A percentile compares a stretch with the other conserved stretches of the same genome.
Conservation (phyloP, 495 filamentous ascomycete genomes). For the Penicillium simplicissimum region DNA sequence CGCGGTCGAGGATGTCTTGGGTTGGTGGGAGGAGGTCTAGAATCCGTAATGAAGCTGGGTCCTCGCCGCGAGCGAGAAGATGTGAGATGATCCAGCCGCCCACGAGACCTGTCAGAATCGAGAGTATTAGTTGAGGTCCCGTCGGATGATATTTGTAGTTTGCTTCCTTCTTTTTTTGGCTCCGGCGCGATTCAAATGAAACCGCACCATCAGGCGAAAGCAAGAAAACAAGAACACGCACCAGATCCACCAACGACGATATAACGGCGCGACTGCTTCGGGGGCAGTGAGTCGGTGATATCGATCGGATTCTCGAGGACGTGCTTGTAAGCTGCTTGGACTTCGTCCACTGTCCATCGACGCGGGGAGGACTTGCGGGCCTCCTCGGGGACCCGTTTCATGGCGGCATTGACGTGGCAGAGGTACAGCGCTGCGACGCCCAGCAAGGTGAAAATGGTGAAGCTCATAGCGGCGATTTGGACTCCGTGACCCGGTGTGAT, state of each 20-base stretch:
- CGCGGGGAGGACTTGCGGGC: slow-evolving; percentile 42
- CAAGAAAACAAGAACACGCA: slow-evolving; percentile 32
- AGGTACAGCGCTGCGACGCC: slow-evolving; percentile 45
- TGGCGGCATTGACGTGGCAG: slow-evolving; percentile 51
- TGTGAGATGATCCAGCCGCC: slow-evolving; percentile 57
- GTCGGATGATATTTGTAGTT: background rate
- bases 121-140: background rate
- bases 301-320: slow-evolving; percentile 47
- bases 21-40: slow-evolving; percentile 51
- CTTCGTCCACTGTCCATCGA: slow-evolving; percentile 54
- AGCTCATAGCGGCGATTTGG: slow-evolving; percentile 9
- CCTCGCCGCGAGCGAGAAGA: slow-evolving; percentile 55
- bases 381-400: slow-evolving; percentile 50
- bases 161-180: background rate
- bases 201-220: background rate
- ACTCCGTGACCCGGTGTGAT: background rate
- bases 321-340: slow-evolving; percentile 49
- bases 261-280: slow-evolving; percentile 55
- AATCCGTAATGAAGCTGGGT: slow-evolving; percentile 54
- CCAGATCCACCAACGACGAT: slow-evolving; percentile 59
- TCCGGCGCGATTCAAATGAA: background rate
- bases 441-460: slow-evolving; percentile 16
- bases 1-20: slow-evolving; percentile 39
- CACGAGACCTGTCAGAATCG: slow-evolving; percentile 46
- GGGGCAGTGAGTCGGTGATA: slow-evolving; percentile 50